A percentile compares a stretch with the other conserved stretches of the same genome.
Conservation (phyloP, 148 eudicot species). For the Rhododendron mucronatum region DNA sequence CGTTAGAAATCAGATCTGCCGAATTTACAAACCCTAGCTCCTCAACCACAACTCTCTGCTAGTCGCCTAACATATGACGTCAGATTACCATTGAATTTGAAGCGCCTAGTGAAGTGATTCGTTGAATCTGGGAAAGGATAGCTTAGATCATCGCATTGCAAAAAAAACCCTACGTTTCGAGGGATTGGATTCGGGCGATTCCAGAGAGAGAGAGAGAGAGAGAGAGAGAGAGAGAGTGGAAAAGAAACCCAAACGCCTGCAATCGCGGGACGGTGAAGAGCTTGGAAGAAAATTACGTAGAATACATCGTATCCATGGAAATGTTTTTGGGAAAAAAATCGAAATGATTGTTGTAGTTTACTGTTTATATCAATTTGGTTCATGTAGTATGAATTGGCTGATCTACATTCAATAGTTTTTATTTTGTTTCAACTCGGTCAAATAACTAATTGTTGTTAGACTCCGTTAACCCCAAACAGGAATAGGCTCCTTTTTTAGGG, state of each 20-base stretch:
- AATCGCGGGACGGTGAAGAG: conserved; percentile 8
- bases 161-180: neutral
- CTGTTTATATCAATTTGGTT: too few relatives aligned
- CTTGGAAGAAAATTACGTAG: neutral
- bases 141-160: neutral
- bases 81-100: neutral
- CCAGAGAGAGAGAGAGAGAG: neutral
- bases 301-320: too few relatives aligned
- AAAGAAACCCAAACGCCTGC: neutral
- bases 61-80: neutral
- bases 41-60: neutral
- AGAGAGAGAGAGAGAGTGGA: neutral
- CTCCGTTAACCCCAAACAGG: too few relatives aligned
- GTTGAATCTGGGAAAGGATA: conserved; percentile 2
- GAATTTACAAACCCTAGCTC: conserved; percentile 3
- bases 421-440: too few relatives aligned
- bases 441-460: too few relatives aligned
- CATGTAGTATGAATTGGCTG: too few relatives aligned
- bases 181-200: conserved; percentile 6
- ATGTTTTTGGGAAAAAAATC: too few relatives aligned
- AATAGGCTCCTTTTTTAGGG: too few relatives aligned
- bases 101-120: neutral
- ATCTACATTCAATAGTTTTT: too few relatives aligned
- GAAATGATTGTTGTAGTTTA: too few relatives aligned
- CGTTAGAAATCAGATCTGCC: conserved; percentile 31